Conservation (phyloP, 768 basidiomycete genomes). For the Kwoniella bestiolae region DNA sequence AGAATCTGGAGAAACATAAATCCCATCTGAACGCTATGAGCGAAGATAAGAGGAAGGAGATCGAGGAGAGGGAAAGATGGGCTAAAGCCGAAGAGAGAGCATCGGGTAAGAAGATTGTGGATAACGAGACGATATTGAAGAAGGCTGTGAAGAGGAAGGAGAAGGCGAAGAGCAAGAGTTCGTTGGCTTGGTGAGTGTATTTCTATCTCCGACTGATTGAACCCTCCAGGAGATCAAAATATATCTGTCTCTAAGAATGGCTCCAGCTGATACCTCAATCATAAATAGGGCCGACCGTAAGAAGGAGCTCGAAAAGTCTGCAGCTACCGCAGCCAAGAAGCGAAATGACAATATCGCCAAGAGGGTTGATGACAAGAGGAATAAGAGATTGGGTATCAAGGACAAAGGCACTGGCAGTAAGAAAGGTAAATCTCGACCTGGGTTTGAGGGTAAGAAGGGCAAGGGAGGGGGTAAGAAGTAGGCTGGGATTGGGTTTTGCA, state of each 20-base stretch:
- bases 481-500: background rate
- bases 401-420: constrained; percentile 29
- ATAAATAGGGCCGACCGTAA: constrained; percentile 83
- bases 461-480: constrained; percentile 51
- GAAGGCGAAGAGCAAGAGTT: constrained; percentile 82
- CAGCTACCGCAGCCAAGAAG: constrained; percentile 89
- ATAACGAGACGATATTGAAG: constrained; percentile 81
- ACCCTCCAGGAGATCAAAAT: no score
- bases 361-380: constrained; percentile 75
- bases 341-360: constrained; percentile 85
- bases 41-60: constrained; percentile 78
- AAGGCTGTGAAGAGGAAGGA: constrained; percentile 92
- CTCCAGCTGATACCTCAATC: no score
- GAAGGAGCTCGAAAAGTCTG: constrained; percentile 70
- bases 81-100: constrained; percentile 83
- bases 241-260: no score
- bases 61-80: constrained; percentile 85
- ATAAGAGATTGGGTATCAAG: constrained; percentile 64
- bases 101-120: constrained; percentile 87
- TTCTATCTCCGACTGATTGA: background rate
- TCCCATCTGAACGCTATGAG: constrained; percentile 75
- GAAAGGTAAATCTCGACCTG: constrained; percentile 45
- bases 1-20: constrained; percentile 75
- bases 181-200: constrained; percentile 75
- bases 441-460: constrained; percentile 45